Base-by-base conservation (phyloP, 805 yeast species). In the Candida adriatica region DNA sequence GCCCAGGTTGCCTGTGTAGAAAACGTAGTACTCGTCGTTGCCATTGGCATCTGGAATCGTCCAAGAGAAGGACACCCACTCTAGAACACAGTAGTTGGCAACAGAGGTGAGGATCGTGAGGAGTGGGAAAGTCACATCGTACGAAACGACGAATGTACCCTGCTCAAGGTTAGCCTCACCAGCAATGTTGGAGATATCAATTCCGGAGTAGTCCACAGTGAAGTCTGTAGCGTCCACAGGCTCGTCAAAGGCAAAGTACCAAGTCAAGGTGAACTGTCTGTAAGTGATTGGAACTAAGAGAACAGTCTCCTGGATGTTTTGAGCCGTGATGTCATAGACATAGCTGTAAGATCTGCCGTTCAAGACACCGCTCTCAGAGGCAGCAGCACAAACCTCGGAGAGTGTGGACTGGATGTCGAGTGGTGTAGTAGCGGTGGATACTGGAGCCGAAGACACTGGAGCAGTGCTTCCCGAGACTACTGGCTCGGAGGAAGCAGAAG, bases 1-100 rank as follows among this genome's bases (percentile, higher is more conserved):
- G 5, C 43, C 46, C 6, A 36, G 6, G 22, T 35, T 31, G 28
- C 45, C 48, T 13, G 47, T 43, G 37, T 40, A 46, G 33, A 44
- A 40, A 2, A 30, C n/a, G 14, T 37, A 39, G 18, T 27, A 14
- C 8, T 18, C 14, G 11, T 7, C 26, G 14, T 20, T 13, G 16
- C 18, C 32, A 19, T 27, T 34, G 17, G 16, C 33, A 19, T 19
- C 10, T 8, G 8, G 22, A 20, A 29, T 21, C 6, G 33, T 26
- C 29, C 32, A 39, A 1, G 17, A 4, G 31, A 39, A 39, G 1
- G 37, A 24, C 11, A 33, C 34, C 16, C 21, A 38, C 20, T 38
- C 39, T 2, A 6, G 3, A 6, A 9, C 11, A 34, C 44, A 40
- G 33, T 24, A 31, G 6, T 6, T 14, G n/a, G 19, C 15, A 11